Base-by-base conservation (phyloP, 169 alveolate genomes). In the Plasmodium coatneyi region DNA sequence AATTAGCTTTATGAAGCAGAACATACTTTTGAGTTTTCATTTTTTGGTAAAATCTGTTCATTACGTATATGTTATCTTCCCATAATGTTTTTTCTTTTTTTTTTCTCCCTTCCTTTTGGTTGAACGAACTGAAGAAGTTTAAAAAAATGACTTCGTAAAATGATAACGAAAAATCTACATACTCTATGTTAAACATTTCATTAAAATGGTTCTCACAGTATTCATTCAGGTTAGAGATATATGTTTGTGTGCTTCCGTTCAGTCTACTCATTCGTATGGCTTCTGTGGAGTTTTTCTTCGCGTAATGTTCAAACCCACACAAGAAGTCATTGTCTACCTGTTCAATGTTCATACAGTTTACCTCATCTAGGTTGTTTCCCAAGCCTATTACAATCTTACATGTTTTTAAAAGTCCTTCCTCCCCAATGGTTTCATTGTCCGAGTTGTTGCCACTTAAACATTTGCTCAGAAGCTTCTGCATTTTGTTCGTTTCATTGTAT, bases 121-220 rank as follows among this genome's bases (percentile, higher is more conserved):
- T 19, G 71, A 89, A 89, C 7, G 94, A 89, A 60, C 91, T 80
- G 30, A 56, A 79, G 52, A 89, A 89, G 71, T 89, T 89, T 30
- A 70, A 39, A 80, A 39, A 89, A 5, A 89, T 78, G 16, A 80
- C 46, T 72, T 89, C 30, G 66, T 89, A 89, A 89, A 89, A 80
- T 36, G 36, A 28, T 39, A 79, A 19, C 25, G 94, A 83, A 7
- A 41, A 49, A 28, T 89, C 91, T 80, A 89, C 34, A 52, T 60
- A 70, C 22, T 79, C 94, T 41, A 89, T 89, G 22, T 80, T 66
- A 89, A 89, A 89, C 34, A 79, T 6, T 60, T 39, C 52, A 89
- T 89, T 89, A 80, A 89, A 89, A 70, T 60, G 43, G 72, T 89
- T 89, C 71, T 89, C 94, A 78, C 83, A 80, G 82, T 89, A 89